Base-by-base conservation (phyloP, 371 early-diverging fungal genomes). In the Apophysomyces ossiformis region DNA sequence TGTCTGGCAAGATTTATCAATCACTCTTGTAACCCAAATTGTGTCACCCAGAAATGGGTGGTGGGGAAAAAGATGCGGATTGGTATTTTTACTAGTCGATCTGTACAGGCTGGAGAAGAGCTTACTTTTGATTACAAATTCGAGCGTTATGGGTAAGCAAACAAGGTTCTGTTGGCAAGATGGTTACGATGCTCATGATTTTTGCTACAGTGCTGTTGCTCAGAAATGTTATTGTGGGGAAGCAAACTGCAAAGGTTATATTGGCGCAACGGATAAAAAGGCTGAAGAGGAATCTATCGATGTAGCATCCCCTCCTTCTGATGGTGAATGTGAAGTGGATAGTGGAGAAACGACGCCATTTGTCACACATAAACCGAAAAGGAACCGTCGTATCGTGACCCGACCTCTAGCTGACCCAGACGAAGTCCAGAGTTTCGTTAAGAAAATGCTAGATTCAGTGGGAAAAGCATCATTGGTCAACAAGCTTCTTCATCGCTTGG, bases 191-290 rank as follows among this genome's bases (percentile, higher is more conserved):
- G 26, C 9, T 58, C 18, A 62, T 38, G 2, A 13, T 50, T n/a
- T 44, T 16, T 62, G 5, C 36, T 0, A 35, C 68, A 91, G 94
- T 56, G 87, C 92, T 21, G 84, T 87, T 39, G 95, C 99, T 5
- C 99, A 99, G 75, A 78, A 77, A 4, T 99, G 99, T 70, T 95
- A 89, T 68, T 99, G 99, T 73, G 96, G 95, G 0, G 93, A 95
- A 67, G 66, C 86, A 2, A 88, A 84, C 37, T 99, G 99, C 75
- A 92, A 89, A 68, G 98, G 98, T 1, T 87, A 86, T 57, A 97
- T 99, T 72, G 98, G 98, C 21, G 93, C 87, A 1, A 72, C 82
- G 58, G 82, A 81, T 59, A 82, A 87, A 62, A 79, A 72, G 39
- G 65, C 67, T 4, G 74, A 73, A 1, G 75, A 76, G 35, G 84